Percentiles rank a stretch among this genome's conserved stretches.
Evolutionary conservation across 169 alveolate genomes (phyloP).

Genomic region (Plasmodium chabaudi): DNA sequence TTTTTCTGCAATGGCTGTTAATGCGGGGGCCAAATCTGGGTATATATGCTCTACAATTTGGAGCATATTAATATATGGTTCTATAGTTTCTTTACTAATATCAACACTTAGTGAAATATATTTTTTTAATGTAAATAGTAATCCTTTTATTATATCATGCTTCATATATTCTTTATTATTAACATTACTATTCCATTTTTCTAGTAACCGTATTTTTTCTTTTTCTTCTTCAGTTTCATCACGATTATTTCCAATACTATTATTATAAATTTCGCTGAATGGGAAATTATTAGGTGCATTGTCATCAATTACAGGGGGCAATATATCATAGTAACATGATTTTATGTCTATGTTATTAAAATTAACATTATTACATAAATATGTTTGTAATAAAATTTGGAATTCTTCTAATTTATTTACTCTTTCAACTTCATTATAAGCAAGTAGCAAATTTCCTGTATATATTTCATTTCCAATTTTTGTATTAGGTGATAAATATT

Average conservation of each 20-base stretch:
- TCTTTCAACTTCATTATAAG: constrained; percentile 42
- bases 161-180: constrained; percentile 26
- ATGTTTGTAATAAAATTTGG: constrained; percentile 27
- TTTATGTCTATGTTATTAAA: constrained; percentile 45
- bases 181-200: constrained; percentile 14
- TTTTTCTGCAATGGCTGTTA: neutral
- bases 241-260: neutral
- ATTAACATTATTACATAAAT: constrained; percentile 54
- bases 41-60: constrained; percentile 40
- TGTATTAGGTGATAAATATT: constrained; percentile 4
- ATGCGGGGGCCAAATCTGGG: constrained; percentile 6
- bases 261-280: neutral
- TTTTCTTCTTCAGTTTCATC: neutral
- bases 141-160: constrained; percentile 59
- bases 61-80: constrained; percentile 30
- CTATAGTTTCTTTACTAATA: neutral
- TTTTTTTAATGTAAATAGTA: constrained; percentile 37
- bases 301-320: neutral
- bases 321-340: constrained; percentile 13
- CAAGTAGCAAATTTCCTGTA: constrained; percentile 24
- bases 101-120: constrained; percentile 23
- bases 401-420: constrained; percentile 12
- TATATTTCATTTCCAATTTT: neutral
- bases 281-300: neutral
- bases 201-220: neutral